Percentiles rank a stretch among this genome's conserved stretches.
Conservation (phyloP, 345 rosid species). For the Salix brachista region DNA sequence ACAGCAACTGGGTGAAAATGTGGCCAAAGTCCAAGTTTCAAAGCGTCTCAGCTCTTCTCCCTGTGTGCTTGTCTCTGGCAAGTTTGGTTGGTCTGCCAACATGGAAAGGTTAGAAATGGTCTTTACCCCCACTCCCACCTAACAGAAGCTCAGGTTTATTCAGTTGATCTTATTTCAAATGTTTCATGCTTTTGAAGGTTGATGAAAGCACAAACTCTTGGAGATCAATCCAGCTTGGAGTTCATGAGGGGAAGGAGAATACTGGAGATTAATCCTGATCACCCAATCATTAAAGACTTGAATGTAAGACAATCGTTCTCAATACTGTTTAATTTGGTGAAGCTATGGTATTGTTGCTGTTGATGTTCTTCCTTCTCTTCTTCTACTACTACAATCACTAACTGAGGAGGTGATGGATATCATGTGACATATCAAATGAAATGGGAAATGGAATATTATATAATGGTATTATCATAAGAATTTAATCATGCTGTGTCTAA, state of each 20-base stretch:
- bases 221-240: slow-evolving; percentile 92
- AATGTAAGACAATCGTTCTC: slow-evolving; percentile 45
- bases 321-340: background rate
- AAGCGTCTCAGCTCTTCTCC: slow-evolving; percentile 92
- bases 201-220: slow-evolving; percentile 99
- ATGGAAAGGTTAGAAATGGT: slow-evolving; percentile 77
- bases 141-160: background rate
- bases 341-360: background rate
- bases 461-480: background rate
- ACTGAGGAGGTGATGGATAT: background rate
- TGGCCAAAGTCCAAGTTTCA: slow-evolving; percentile 93
- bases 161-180: background rate
- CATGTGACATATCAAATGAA: background rate
- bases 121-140: background rate
- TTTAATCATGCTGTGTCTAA: background rate
- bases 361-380: background rate
- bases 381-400: background rate
- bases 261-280: slow-evolving; percentile 88
- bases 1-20: slow-evolving; percentile 94
- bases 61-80: slow-evolving; percentile 95
- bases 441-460: background rate
- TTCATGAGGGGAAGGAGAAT: slow-evolving; percentile 98
- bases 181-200: slow-evolving; percentile 40
- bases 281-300: slow-evolving; percentile 83
- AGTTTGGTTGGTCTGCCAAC: slow-evolving; percentile 98